A percentile compares a stretch with the other conserved stretches of the same genome.
phyloP scores from a whole-genome alignment of 306 rosid species.

The Astragalus glycyphyllos region DNA sequence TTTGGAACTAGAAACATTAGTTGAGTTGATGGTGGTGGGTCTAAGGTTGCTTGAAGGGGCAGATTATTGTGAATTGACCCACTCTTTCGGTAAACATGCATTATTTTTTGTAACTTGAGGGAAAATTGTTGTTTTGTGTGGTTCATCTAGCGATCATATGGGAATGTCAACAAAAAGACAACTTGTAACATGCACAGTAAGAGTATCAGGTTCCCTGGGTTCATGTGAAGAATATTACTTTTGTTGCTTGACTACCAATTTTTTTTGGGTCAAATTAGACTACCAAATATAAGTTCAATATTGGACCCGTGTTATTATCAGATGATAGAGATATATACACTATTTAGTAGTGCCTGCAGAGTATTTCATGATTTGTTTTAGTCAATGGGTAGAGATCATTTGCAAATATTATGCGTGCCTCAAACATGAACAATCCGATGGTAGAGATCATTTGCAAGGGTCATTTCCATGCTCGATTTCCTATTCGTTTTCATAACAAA shows the following conservation, averaged over 20 bases:
- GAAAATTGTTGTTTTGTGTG: slow-evolving; percentile 40
- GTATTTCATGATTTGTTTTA: neutral
- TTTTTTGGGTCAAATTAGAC: neutral
- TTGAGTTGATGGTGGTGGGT: slow-evolving; percentile 43
- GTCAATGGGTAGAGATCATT: too few relatives aligned
- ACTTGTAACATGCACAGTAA: slow-evolving; percentile 46
- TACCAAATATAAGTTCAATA: slow-evolving; percentile 1
- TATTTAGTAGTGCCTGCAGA: neutral
- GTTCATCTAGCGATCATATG: slow-evolving; percentile 48
- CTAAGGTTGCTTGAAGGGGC: slow-evolving; percentile 46
- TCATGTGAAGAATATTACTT: slow-evolving; percentile 26
- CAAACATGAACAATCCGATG: too few relatives aligned
- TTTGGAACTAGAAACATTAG: slow-evolving; percentile 55
- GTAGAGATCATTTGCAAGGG: too few relatives aligned
- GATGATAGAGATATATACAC: neutral
- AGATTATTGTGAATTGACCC: slow-evolving; percentile 48
- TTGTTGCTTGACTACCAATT: neutral
- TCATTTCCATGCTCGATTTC: too few relatives aligned
- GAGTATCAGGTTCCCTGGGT: slow-evolving; percentile 1
- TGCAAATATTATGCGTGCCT: too few relatives aligned
- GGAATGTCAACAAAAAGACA: slow-evolving; percentile 45
- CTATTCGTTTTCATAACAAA: neutral
- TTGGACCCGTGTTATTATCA: neutral
- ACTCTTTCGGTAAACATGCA: slow-evolving; percentile 54
- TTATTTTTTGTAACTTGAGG: slow-evolving; percentile 70